Evolutionary conservation across 345 rosid species (phyloP).

Genomic region (thale cress (Arabidopsis thaliana)): DNA sequence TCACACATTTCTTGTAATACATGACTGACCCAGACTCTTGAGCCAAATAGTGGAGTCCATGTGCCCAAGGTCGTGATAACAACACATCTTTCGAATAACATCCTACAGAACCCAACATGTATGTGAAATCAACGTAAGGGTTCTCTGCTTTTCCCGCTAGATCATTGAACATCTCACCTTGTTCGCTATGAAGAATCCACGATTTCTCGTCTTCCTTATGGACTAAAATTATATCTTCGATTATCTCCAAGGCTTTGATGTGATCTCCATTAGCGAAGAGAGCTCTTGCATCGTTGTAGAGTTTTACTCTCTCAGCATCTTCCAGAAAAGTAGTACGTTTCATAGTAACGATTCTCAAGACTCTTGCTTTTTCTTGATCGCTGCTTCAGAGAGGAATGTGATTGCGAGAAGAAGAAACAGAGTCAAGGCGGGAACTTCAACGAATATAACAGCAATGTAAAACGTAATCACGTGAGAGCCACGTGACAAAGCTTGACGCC

Average conservation of each 20-base stretch:
- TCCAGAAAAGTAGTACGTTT: background rate
- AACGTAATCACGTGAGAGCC: constrained; percentile 18
- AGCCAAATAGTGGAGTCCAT: background rate
- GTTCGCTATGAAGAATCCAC: background rate
- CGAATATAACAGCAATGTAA: background rate
- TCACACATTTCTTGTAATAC: constrained; percentile 19
- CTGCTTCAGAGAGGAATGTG: constrained; percentile 17
- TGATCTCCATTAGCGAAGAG: background rate
- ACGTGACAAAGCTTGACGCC: constrained; percentile 25
- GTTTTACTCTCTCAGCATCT: background rate
- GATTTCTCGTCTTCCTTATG: background rate
- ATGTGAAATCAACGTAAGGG: background rate
- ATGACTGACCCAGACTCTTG: background rate
- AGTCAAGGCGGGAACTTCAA: constrained; percentile 13
- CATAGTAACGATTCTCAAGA: constrained; percentile 19
- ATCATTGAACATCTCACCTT: constrained; percentile 6
- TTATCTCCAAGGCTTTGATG: constrained; percentile 11
- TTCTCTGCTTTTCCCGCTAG: background rate
- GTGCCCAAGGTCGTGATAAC: constrained; percentile 6
- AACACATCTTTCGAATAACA: background rate
- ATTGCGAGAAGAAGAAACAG: background rate
- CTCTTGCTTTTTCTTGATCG: constrained; percentile 18
- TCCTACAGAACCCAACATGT: constrained; percentile 17
- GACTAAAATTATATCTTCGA: constrained; percentile 2
- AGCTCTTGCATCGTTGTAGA: background rate